These are phyloP conservation scores for Picochlorum costavermella DNA, from an alignment of 139 green algal species.

Conservation along the genomic window DNA sequence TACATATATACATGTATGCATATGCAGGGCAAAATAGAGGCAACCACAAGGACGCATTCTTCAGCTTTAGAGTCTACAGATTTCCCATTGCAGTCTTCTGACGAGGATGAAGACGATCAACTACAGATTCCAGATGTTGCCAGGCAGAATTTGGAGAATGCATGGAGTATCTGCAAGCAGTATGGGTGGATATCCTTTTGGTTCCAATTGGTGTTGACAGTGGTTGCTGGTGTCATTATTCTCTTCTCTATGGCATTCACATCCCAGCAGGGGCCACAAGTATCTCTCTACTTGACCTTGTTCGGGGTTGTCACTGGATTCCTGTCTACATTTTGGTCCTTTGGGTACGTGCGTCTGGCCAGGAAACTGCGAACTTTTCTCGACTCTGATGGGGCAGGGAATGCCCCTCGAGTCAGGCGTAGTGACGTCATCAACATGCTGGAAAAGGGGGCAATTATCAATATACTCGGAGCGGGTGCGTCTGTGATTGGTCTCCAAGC, in stretches of 20 bases:
- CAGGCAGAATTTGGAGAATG: constrained; percentile 26
- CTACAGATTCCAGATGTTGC: constrained; percentile 29
- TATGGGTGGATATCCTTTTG: constrained; percentile 91
- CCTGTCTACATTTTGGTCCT: constrained; percentile 86
- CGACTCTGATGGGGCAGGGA: constrained; percentile 25
- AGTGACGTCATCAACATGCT: constrained; percentile 54
- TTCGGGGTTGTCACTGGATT: constrained; percentile 86
- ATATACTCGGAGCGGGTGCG: constrained; percentile 56
- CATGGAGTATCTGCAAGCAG: constrained; percentile 30
- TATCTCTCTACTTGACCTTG: constrained; percentile 84
- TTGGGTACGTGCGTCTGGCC: constrained; percentile 67
- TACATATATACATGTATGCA: no score
- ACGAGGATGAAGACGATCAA: background rate
- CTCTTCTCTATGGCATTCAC: constrained; percentile 93
- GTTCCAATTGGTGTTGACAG: constrained; percentile 83
- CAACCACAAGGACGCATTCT: no score
- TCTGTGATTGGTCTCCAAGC: constrained; percentile 67
- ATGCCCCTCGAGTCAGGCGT: constrained; percentile 37
- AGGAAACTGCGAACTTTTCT: constrained; percentile 58
- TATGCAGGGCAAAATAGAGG: no score
- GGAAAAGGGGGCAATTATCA: constrained; percentile 64
- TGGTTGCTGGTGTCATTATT: constrained; percentile 82
- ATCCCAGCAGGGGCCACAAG: constrained; percentile 61
- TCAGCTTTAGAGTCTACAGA: background rate
- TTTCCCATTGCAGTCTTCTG: background rate